Base-by-base conservation (phyloP, 2,329 filamentous ascomycete genomes). In the Zasmidium citrigriseum region DNA sequence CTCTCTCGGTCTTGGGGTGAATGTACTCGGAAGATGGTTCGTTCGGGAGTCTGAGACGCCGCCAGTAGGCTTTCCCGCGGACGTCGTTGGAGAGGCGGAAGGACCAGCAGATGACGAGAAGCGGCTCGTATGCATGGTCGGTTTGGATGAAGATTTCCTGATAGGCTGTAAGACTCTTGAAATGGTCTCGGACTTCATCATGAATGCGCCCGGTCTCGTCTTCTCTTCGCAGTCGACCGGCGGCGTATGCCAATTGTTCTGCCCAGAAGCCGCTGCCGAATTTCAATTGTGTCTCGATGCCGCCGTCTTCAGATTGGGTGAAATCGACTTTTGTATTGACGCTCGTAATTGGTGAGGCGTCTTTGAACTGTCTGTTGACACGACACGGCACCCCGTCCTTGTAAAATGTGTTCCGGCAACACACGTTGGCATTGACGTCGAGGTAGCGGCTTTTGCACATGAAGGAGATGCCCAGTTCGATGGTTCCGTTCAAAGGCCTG, bases 191-290 rank as follows among this genome's bases (percentile, higher is more conserved):
- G 1, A 77, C 73, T 11, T 68, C 65, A 1, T 67, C 61, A 3
- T 46, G 41, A 21, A 56, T 48, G 21, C 65, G 58, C 14, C 47
- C 63, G n/a, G 41, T 18, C 14, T 21, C 50, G 18, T 68, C 59
- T 4, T 49, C 54, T 4, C 60, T 56, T 47, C 54, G 60, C 20
- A 64, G 51, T 45, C 52, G 65, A 20, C 27, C 57, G 3, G 68
- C 67, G 10, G 77, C 66, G 9, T 64, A 63, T 1, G 61, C 67
- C 60, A 79, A 70, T 29, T 70, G 70, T 12, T 66, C 66, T 1
- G 74, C 78, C 78, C 78, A 80, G 58, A 79, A 80, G 2, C 63
- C 68, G 49, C 76, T 77, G 2, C 76, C 75, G 52, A 81, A 80
- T 65, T 67, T 73, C 57, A 63, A 65, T 61, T 57, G 74, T 52